These are phyloP conservation scores for Coemansia aciculifera DNA, from an alignment of 192 early-diverging fungal species.

Conservation along the genomic window DNA sequence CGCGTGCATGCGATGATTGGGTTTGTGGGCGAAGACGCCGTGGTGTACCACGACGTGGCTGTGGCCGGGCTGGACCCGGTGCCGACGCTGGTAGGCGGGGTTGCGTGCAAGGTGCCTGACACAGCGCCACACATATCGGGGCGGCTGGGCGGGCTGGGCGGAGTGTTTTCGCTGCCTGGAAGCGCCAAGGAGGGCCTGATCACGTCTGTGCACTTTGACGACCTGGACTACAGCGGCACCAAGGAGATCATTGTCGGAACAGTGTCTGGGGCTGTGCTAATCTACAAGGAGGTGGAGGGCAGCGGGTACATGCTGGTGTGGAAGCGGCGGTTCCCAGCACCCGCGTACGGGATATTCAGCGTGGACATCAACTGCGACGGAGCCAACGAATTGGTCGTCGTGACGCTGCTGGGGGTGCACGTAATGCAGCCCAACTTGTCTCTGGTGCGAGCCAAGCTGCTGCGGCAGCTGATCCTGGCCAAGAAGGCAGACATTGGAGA, in stretches of 20 bases:
- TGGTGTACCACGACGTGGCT: slow-evolving; percentile 51
- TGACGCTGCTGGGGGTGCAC: slow-evolving; percentile 55
- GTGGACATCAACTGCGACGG: slow-evolving; percentile 55
- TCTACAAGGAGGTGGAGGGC: slow-evolving; percentile 43
- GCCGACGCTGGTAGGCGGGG: slow-evolving; percentile 48
- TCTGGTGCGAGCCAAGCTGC: slow-evolving; percentile 34
- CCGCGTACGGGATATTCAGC: slow-evolving; percentile 47
- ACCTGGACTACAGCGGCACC: slow-evolving; percentile 38
- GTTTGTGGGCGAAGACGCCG: slow-evolving; percentile 52
- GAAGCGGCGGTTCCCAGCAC: slow-evolving; percentile 49
- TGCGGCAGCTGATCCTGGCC: slow-evolving; percentile 31
- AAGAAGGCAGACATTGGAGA: slow-evolving; percentile 10
- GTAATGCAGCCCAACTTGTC: slow-evolving; percentile 53
- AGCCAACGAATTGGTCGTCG: slow-evolving; percentile 51
- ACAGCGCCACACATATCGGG: slow-evolving; percentile 34
- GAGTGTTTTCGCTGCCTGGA: slow-evolving; percentile 44
- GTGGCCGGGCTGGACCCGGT: slow-evolving; percentile 51
- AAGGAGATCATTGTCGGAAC: slow-evolving; percentile 52
- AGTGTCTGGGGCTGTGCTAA: slow-evolving; percentile 44
- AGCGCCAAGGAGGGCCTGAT: slow-evolving; percentile 46
- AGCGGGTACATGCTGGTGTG: slow-evolving; percentile 49
- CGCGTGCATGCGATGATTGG: slow-evolving; percentile 47
- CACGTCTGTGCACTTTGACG: slow-evolving; percentile 51
- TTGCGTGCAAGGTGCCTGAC: slow-evolving; percentile 28
- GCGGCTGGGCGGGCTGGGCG: slow-evolving; percentile 41